Percentiles rank a stretch among this genome's conserved stretches.
Evolutionary conservation across 371 early-diverging fungal genomes (phyloP).

Genomic region (Coemansia sp.): DNA sequence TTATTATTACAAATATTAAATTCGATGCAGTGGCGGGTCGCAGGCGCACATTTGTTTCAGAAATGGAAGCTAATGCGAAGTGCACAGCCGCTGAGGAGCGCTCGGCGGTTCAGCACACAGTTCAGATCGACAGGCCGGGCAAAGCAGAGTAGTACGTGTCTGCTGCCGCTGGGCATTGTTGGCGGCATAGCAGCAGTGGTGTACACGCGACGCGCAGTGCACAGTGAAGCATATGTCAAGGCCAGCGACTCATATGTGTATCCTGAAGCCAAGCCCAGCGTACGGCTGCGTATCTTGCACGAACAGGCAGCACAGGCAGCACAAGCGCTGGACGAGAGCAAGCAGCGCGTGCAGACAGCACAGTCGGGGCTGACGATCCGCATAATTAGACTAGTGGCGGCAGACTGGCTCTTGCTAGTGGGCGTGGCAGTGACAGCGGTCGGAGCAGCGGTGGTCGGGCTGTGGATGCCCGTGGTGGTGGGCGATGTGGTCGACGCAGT

Average conservation of each 20-base stretch:
- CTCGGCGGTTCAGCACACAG: not conserved
- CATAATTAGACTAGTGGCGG: conserved; percentile 53
- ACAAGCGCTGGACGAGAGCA: conserved; percentile 4
- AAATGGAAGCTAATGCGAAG: not conserved
- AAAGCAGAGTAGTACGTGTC: not conserved
- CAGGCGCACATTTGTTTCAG: not conserved
- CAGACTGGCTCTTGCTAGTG: conserved; percentile 57
- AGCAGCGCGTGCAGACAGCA: not conserved
- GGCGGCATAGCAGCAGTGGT: conserved; percentile 21
- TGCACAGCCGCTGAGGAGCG: not conserved
- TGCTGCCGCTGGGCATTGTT: conserved; percentile 25
- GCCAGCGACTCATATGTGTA: no score
- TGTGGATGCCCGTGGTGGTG: conserved; percentile 69
- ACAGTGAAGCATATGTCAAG: conserved; percentile 24
- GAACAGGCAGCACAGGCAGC: conserved; percentile 26
- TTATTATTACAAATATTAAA: not conserved
- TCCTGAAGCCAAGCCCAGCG: conserved; percentile 13
- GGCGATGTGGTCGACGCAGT: conserved; percentile 74
- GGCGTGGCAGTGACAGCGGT: conserved; percentile 62
- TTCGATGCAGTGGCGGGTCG: not conserved
- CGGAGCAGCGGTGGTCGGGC: conserved; percentile 65
- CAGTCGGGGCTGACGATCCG: conserved; percentile 1
- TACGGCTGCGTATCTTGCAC: conserved; percentile 34
- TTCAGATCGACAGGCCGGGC: no score
- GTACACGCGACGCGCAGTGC: conserved; percentile 9